A percentile compares a stretch with the other conserved stretches of the same genome.
These are phyloP conservation scores for Spergularia marina DNA, from an alignment of 148 eudicot species.

Conservation along the genomic window DNA sequence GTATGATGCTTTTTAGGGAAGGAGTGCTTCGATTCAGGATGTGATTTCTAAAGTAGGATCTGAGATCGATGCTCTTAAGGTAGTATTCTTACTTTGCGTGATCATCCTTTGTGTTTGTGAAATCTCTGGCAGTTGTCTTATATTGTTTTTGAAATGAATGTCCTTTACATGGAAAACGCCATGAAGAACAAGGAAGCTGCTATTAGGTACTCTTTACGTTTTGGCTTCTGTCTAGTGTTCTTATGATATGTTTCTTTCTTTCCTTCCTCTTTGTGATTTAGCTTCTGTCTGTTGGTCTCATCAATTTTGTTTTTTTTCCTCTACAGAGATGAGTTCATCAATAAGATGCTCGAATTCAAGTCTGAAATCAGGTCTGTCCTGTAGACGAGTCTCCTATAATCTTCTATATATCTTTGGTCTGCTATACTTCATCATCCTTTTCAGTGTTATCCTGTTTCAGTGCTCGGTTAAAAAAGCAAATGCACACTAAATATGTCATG, in stretches of 20 bases:
- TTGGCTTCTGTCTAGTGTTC: background rate
- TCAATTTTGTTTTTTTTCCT: background rate
- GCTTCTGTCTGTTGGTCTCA: background rate
- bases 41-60: slow-evolving; percentile 57
- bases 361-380: slow-evolving; percentile 53
- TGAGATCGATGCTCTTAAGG: slow-evolving; percentile 64
- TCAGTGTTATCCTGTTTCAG: no score
- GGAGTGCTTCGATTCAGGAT: slow-evolving; percentile 52
- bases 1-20: slow-evolving; percentile 34
- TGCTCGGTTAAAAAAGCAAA: no score
- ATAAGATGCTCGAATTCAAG: slow-evolving; percentile 61
- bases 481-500: no score
- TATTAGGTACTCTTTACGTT: slow-evolving; percentile 36
- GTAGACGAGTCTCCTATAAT: background rate
- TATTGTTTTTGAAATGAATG: slow-evolving; percentile 22
- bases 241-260: slow-evolving; percentile 4
- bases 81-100: slow-evolving; percentile 9
- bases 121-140: slow-evolving; percentile 7
- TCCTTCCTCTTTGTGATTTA: background rate
- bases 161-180: slow-evolving; percentile 14
- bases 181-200: slow-evolving; percentile 53
- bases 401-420: background rate
- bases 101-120: background rate
- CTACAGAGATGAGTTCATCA: slow-evolving; percentile 71
- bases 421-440: no score